Evolutionary conservation across 192 early-diverging fungal genomes (phyloP), one percentile per base, ranked within the genome.

Genomic region (Gryganskiella cystojenkinii): DNA sequence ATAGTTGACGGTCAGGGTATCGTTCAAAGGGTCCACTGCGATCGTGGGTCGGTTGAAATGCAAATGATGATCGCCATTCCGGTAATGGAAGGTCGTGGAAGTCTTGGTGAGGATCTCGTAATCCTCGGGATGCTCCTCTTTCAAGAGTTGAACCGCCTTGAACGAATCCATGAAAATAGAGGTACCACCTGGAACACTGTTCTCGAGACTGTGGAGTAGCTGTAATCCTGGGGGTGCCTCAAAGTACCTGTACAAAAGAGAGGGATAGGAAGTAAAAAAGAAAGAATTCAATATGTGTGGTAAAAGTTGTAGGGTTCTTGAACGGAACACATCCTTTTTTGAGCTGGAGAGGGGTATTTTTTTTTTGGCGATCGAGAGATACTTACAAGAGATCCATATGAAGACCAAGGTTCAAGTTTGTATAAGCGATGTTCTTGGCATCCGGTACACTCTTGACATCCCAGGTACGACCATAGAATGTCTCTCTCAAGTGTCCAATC

Each of bases 321-420:
- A n/a, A n/a, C n/a, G n/a, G n/a, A n/a, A n/a, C n/a, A n/a, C n/a
- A n/a, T n/a, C n/a, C n/a, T n/a, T n/a, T n/a, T n/a, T n/a, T n/a
- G n/a, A n/a, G n/a, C n/a, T n/a, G n/a, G n/a, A n/a, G n/a, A n/a
- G n/a, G n/a, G n/a, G n/a, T n/a, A n/a, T n/a, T n/a, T n/a, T n/a
- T n/a, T n/a, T n/a, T n/a, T n/a, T n/a, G n/a, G n/a, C n/a, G n/a
- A n/a, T n/a, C n/a, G 20, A 65, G 27, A 35, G 47, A 24, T 22
- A 68, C 86, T 79, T 87, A 92, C 92, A 95, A 78, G 43, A 95
- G 79, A 85, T 95, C 94, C 94, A 95, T 95, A 67, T 95, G 94
- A 44, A 94, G 86, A 0, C 92, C 93, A 19, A 95, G 83, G 66
- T 90, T 84, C 27, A 95, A 82, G 51, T 81, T 84, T 0, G 94